Conservation (phyloP, 495 filamentous ascomycete genomes). For the Aspergillus mulundensis region DNA sequence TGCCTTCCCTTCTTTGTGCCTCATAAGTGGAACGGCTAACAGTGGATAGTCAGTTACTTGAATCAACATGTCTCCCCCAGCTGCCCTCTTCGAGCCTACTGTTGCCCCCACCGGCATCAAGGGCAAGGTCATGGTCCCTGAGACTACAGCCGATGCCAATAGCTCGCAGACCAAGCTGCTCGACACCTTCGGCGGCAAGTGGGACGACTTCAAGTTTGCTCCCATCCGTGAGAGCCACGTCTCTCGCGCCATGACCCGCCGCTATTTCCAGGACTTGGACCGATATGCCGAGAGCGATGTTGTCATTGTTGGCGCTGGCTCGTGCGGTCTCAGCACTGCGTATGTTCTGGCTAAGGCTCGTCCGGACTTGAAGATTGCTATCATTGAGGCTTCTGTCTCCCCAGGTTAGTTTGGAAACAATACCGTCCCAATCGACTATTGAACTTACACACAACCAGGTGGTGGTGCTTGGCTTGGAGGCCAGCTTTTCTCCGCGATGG, state of each 20-base stretch:
- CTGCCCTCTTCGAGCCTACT: slow-evolving; percentile 49
- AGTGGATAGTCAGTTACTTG: slow-evolving; percentile 36
- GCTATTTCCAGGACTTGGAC: slow-evolving; percentile 88
- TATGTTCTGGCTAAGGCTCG: slow-evolving; percentile 80
- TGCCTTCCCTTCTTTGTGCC: slow-evolving; percentile 52
- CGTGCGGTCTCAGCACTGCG: slow-evolving; percentile 77
- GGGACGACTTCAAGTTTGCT: slow-evolving; percentile 75
- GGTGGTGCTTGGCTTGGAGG: slow-evolving; percentile 91
- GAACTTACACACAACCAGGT: slow-evolving; percentile 32
- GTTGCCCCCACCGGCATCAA: slow-evolving; percentile 43
- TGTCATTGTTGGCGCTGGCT: slow-evolving; percentile 86
- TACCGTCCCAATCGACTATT: neutral
- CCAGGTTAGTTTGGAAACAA: slow-evolving; percentile 47
- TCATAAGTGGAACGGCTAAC: slow-evolving; percentile 37
- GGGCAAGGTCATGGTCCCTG: slow-evolving; percentile 41
- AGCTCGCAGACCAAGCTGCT: slow-evolving; percentile 50
- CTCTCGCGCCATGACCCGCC: slow-evolving; percentile 84
- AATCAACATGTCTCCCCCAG: slow-evolving; percentile 71
- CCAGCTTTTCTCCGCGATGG: slow-evolving; percentile 89
- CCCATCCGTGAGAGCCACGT: slow-evolving; percentile 88
- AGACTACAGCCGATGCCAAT: slow-evolving; percentile 30
- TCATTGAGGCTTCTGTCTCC: slow-evolving; percentile 82
- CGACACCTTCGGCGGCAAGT: slow-evolving; percentile 61
- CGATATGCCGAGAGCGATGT: slow-evolving; percentile 86
- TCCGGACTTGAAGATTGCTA: slow-evolving; percentile 85